Evolutionary conservation across 106 monocot species (phyloP).

Genomic region (Dioscorea dumetorum): DNA sequence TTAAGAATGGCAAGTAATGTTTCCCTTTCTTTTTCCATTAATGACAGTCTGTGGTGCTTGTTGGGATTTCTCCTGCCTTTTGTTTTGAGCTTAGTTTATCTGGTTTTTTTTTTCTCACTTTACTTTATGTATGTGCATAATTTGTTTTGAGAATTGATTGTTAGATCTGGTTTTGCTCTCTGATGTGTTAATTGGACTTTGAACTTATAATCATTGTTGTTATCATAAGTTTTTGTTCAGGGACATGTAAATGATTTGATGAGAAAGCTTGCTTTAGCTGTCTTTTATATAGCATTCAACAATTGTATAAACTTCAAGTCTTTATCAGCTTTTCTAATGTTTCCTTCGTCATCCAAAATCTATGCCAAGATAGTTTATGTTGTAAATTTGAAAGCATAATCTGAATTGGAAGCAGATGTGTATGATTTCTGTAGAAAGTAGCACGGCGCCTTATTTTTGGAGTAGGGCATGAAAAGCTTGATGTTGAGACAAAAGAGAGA

Average conservation of each 20-base stretch:
- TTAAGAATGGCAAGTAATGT: too few species aligned
- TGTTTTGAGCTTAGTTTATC: too few species aligned
- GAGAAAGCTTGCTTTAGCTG: too few species aligned
- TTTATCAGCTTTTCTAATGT: too few species aligned
- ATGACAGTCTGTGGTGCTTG: too few species aligned
- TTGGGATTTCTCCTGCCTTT: too few species aligned
- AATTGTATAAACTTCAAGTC: constrained; percentile 6
- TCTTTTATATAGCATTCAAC: not conserved
- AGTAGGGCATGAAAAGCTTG: constrained; percentile 35
- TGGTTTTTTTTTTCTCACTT: too few species aligned
- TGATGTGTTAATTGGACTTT: not conserved
- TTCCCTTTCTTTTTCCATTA: too few species aligned
- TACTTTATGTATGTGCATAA: too few species aligned
- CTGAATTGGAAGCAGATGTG: not conserved
- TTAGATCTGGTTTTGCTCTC: not conserved
- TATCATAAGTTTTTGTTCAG: not conserved
- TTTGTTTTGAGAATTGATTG: not conserved
- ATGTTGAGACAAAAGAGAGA: constrained; percentile 36
- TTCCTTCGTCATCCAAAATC: too few species aligned
- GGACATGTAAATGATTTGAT: too few species aligned
- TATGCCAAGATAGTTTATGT: not conserved
- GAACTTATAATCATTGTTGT: not conserved
- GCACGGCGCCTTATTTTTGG: constrained; percentile 52
- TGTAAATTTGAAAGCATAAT: not conserved
- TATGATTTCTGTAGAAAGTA: constrained; percentile 34